Conservation (phyloP, 192 early-diverging fungal genomes). For the Coemansia sp. region DNA sequence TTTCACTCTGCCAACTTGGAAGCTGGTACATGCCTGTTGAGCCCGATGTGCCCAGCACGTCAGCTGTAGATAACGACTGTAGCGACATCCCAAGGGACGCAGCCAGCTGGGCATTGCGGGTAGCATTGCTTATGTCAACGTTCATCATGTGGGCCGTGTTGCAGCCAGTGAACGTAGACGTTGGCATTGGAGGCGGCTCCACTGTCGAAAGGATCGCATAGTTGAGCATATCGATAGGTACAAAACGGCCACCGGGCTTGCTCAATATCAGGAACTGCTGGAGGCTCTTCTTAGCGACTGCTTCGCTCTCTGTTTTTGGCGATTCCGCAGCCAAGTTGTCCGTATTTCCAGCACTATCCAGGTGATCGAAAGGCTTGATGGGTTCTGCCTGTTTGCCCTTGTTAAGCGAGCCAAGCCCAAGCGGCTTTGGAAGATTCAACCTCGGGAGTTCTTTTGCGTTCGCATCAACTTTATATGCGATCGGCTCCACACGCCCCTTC, state of each 20-base stretch:
- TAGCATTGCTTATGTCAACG: constrained; percentile 27
- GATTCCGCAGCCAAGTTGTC: background rate
- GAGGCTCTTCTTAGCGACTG: background rate
- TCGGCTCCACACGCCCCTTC: background rate
- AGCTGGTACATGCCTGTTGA: constrained; percentile 33
- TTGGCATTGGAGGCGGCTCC: constrained; percentile 31
- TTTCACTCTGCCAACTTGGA: constrained; percentile 55
- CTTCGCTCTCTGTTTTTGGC: background rate
- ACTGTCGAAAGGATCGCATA: constrained; percentile 43
- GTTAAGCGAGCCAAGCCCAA: constrained; percentile 20
- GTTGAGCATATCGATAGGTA: constrained; percentile 51
- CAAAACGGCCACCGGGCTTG: constrained; percentile 58
- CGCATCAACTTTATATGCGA: background rate
- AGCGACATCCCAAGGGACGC: constrained; percentile 21
- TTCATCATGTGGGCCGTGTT: constrained; percentile 55
- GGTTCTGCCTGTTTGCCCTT: background rate
- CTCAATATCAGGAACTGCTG: constrained; percentile 51
- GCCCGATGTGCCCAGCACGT: constrained; percentile 23
- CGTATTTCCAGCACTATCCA: background rate
- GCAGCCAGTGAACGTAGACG: constrained; percentile 28
- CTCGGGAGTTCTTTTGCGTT: constrained; percentile 13
- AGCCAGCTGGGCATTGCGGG: constrained; percentile 29
- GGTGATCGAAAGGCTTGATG: background rate
- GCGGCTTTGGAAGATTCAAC: constrained; percentile 32
- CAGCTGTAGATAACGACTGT: constrained; percentile 18